These are phyloP conservation scores for Artemisia tridentata DNA, from an alignment of 129 eudicot genomes.

Conservation along the genomic window DNA sequence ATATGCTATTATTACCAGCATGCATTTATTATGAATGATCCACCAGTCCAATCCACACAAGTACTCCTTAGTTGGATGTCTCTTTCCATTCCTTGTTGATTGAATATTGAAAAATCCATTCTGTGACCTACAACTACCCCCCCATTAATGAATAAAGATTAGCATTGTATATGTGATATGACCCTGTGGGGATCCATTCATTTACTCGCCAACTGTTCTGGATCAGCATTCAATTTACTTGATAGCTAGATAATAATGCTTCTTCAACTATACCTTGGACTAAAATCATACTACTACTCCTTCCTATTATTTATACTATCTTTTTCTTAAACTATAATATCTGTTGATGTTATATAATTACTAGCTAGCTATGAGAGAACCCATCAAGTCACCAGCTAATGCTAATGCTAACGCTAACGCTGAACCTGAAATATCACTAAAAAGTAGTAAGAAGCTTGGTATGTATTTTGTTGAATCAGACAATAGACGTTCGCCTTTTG, in stretches of 20 bases:
- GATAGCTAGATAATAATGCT: neutral
- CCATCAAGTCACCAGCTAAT: slow-evolving; percentile 47
- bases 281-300: too few species aligned
- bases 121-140: too few species aligned
- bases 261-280: neutral
- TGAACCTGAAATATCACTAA: slow-evolving; percentile 6
- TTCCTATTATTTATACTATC: too few species aligned
- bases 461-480: slow-evolving; percentile 72
- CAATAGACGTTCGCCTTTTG: slow-evolving; percentile 69
- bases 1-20: slow-evolving; percentile 19
- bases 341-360: neutral
- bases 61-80: slow-evolving; percentile 13
- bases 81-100: neutral
- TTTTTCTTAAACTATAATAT: too few species aligned
- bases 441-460: slow-evolving; percentile 48
- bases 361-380: slow-evolving; percentile 36
- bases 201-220: slow-evolving; percentile 28
- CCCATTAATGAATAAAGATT: too few species aligned
- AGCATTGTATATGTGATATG: neutral
- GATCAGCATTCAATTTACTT: slow-evolving; percentile 28
- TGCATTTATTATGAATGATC: neutral
- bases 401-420: neutral
- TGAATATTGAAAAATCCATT: too few species aligned
- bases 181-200: neutral
- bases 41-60: slow-evolving; percentile 10